These are phyloP conservation scores for Rubia balearica DNA, from an alignment of 305 asterid species.

Conservation along the genomic window DNA sequence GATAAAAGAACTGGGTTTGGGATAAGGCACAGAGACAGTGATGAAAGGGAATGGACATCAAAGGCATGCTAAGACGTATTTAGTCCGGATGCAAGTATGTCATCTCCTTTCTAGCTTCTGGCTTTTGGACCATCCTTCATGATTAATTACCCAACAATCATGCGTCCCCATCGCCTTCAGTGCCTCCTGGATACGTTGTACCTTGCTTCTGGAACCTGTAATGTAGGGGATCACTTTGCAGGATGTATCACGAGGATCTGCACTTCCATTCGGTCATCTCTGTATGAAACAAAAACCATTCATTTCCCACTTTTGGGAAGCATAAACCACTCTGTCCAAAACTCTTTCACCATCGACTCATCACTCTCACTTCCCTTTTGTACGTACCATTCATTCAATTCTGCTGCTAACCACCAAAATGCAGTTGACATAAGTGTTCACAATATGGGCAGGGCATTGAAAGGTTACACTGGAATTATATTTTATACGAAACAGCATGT, in stretches of 20 bases:
- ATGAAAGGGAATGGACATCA: conserved; percentile 1
- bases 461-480: conserved; percentile 5
- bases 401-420: background rate
- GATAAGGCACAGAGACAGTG: conserved; percentile 1
- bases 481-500: background rate
- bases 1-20: background rate
- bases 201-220: background rate
- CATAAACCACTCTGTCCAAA: background rate
- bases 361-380: background rate
- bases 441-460: background rate
- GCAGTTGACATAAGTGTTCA: background rate
- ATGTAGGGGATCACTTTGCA: conserved; percentile 14
- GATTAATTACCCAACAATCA: background rate
- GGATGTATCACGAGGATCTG: conserved; percentile 9
- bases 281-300: background rate
- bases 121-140: background rate
- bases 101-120: conserved; percentile 4
- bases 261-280: conserved; percentile 7
- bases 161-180: background rate
- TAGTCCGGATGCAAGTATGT: background rate
- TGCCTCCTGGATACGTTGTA: background rate
- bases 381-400: background rate
- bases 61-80: background rate
- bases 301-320: background rate
- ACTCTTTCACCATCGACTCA: background rate